A percentile compares a stretch with the other conserved stretches of the same genome.
These are phyloP conservation scores for Colletotrichum aenigma DNA, from an alignment of 2,329 filamentous ascomycete species.

Conservation along the genomic window DNA sequence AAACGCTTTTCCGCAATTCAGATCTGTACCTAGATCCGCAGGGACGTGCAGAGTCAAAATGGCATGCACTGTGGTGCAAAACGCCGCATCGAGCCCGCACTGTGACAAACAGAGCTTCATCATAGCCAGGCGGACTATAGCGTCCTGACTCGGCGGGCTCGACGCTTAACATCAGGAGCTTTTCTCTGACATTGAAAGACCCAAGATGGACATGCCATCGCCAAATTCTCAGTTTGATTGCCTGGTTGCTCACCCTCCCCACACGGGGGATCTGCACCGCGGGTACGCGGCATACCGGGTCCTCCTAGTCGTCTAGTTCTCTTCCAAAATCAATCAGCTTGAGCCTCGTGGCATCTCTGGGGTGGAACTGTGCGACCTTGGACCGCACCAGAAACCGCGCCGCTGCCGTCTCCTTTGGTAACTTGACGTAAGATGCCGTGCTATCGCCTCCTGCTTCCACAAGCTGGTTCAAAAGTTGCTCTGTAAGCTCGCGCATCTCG, in stretches of 20 bases:
- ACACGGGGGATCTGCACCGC: slow-evolving; percentile 18
- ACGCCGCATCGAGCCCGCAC: neutral
- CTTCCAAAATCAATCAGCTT: slow-evolving; percentile 68
- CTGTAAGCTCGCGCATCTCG: slow-evolving; percentile 65
- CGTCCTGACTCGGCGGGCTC: neutral
- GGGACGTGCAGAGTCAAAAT: slow-evolving; percentile 8
- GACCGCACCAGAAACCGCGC: slow-evolving; percentile 68
- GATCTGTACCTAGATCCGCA: neutral
- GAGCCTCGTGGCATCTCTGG: slow-evolving; percentile 63
- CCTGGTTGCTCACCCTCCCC: neutral
- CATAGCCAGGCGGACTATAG: neutral
- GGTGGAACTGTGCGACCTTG: slow-evolving; percentile 70
- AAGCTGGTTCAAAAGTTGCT: slow-evolving; percentile 64
- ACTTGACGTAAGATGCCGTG: slow-evolving; percentile 60
- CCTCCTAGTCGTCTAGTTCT: slow-evolving; percentile 58
- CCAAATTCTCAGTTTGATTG: slow-evolving; percentile 5
- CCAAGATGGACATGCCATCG: neutral
- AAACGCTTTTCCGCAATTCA: neutral
- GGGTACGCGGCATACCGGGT: slow-evolving; percentile 7
- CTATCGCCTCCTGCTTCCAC: slow-evolving; percentile 58
- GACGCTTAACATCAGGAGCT: slow-evolving; percentile 14
- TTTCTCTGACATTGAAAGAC: slow-evolving; percentile 14
- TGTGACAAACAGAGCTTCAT: neutral
- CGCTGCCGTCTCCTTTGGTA: slow-evolving; percentile 65
- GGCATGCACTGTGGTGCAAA: neutral